Evolutionary conservation across 169 alveolate species (phyloP).

Genomic region (Cystoisospora suis): DNA sequence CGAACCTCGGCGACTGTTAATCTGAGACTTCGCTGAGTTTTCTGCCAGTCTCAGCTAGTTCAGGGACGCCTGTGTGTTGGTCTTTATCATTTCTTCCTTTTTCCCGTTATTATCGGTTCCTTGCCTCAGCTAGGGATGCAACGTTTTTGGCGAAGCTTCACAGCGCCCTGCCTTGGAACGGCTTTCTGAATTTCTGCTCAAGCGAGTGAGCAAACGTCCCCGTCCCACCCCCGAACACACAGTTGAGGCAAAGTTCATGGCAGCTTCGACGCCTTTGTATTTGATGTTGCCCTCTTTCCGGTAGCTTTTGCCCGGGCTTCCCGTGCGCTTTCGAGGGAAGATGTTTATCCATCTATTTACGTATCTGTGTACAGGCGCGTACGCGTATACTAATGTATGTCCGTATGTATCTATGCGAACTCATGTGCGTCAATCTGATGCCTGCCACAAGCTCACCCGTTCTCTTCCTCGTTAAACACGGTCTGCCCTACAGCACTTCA

Average conservation of each 20-base stretch:
- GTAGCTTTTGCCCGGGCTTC: no score
- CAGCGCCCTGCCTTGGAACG: constrained; percentile 22
- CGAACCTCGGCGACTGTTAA: no score
- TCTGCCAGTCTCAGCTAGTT: no score
- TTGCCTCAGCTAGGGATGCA: neutral
- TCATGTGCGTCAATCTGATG: neutral
- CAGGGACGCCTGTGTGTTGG: no score
- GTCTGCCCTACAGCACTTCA: constrained; percentile 30
- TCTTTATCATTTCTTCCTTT: no score
- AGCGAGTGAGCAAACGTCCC: neutral
- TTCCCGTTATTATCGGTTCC: neutral
- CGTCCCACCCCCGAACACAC: neutral
- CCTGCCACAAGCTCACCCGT: no score
- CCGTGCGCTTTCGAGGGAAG: no score
- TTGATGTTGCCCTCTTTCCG: no score
- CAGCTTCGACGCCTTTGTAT: no score
- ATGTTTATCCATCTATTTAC: neutral
- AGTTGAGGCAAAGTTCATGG: no score
- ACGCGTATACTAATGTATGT: neutral
- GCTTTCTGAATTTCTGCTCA: constrained; percentile 3
- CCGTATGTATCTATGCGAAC: neutral
- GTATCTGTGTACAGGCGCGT: neutral
- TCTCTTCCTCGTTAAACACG: no score
- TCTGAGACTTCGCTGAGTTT: no score
- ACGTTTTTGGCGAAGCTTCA: constrained; percentile 21